Percentiles rank a stretch among this genome's conserved stretches.
Evolutionary conservation across 2,329 filamentous ascomycete species (phyloP).

Genomic region (Paraconiothyrium sp.): DNA sequence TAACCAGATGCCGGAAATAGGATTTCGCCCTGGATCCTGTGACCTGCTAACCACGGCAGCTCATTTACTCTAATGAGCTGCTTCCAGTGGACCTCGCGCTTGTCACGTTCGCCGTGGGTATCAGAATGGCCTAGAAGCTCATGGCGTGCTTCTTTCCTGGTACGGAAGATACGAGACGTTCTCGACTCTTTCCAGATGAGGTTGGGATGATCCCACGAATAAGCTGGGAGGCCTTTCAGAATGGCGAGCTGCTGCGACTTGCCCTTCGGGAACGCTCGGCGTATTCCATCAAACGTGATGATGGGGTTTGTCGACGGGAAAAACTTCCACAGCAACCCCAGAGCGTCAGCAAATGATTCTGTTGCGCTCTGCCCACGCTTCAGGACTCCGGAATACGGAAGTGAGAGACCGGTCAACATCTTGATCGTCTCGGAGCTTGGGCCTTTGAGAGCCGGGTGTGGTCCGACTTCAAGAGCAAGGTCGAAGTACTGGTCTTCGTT

Average conservation of each 20-base stretch:
- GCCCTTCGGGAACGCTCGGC: background rate
- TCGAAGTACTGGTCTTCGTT: conserved; percentile 39
- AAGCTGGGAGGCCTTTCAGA: too few relatives aligned
- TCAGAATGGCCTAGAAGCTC: background rate
- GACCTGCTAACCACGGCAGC: background rate
- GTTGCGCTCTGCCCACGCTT: background rate
- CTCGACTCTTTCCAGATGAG: too few relatives aligned
- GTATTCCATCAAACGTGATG: background rate
- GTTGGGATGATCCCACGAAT: too few relatives aligned
- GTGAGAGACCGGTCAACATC: background rate
- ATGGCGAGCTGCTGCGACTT: too few relatives aligned
- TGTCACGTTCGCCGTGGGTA: background rate
- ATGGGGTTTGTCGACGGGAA: background rate
- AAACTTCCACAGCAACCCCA: background rate
- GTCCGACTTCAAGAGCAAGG: conserved; percentile 57
- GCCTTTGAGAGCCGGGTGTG: conserved; percentile 57
- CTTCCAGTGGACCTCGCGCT: background rate
- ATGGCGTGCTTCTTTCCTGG: background rate
- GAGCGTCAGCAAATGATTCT: background rate
- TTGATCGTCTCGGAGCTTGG: conserved; percentile 51
- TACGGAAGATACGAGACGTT: too few relatives aligned
- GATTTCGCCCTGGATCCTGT: background rate
- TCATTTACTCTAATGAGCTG: background rate
- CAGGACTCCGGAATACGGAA: conserved; percentile 35
- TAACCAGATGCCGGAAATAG: conserved; percentile 52